A percentile compares a stretch with the other conserved stretches of the same genome.
Conservation (phyloP, 2,329 filamentous ascomycete species). For the Periglandula ipomoeae region DNA sequence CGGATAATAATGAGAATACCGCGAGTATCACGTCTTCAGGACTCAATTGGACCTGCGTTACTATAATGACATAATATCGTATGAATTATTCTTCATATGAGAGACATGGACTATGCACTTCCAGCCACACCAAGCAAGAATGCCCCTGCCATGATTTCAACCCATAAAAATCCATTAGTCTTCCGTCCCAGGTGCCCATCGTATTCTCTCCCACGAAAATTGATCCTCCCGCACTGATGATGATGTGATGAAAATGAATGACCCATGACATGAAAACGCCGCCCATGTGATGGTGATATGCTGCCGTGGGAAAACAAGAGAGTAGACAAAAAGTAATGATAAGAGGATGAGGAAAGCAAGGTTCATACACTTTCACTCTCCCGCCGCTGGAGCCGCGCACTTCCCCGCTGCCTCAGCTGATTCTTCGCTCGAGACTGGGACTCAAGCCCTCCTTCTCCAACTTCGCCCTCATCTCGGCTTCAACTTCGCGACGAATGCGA, state of each 20-base stretch:
- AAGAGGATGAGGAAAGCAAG: too few relatives aligned
- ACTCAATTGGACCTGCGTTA: too few relatives aligned
- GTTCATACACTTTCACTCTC: too few relatives aligned
- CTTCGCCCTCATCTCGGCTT: conserved; percentile 39
- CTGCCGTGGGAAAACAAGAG: neutral
- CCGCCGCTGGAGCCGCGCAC: too few relatives aligned
- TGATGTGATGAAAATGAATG: neutral
- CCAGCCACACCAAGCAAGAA: too few relatives aligned
- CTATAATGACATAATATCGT: too few relatives aligned
- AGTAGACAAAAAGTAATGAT: neutral
- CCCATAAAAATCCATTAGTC: conserved; percentile 7
- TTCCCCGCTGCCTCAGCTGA: conserved; percentile 36
- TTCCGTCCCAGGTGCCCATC: neutral
- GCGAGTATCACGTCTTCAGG: too few relatives aligned
- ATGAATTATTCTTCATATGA: too few relatives aligned
- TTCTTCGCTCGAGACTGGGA: conserved; percentile 34
- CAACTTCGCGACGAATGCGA: conserved; percentile 61
- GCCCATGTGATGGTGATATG: conserved; percentile 5
- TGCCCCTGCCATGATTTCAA: neutral
- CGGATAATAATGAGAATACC: too few relatives aligned
- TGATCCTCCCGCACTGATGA: neutral
- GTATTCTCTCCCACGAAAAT: neutral
- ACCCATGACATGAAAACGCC: conserved; percentile 2
- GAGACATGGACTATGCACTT: too few relatives aligned
- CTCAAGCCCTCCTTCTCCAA: conserved; percentile 35